Evolutionary conservation across 352 stramenopile species (phyloP).

Genomic region (Phytopythium oedochilum): DNA sequence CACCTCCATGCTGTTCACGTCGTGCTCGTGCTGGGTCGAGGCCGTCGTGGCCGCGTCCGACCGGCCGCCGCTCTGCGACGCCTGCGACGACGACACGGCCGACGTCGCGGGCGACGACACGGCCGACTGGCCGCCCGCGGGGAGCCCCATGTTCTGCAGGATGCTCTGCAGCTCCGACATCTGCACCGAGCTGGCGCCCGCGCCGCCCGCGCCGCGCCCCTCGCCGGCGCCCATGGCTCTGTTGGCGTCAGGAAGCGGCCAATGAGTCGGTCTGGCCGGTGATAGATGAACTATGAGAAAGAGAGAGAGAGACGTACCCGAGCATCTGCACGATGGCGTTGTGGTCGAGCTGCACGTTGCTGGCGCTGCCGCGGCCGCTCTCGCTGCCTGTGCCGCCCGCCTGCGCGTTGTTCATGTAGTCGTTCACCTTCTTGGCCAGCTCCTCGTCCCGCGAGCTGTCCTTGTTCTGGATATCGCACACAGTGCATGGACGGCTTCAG

Average conservation of each 20-base stretch:
- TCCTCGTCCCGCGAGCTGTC: slow-evolving; percentile 85
- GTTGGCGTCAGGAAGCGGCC: too few relatives aligned
- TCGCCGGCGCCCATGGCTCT: slow-evolving; percentile 75
- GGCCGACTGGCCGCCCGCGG: slow-evolving; percentile 49
- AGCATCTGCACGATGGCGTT: slow-evolving; percentile 92
- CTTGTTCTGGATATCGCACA: too few relatives aligned
- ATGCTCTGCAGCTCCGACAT: slow-evolving; percentile 88
- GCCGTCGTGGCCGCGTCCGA: slow-evolving; percentile 65
- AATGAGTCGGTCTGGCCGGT: too few relatives aligned
- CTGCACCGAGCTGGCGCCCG: slow-evolving; percentile 51
- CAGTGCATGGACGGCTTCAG: too few relatives aligned
- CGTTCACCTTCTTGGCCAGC: slow-evolving; percentile 83
- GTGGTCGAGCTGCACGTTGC: slow-evolving; percentile 83
- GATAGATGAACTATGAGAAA: not conserved
- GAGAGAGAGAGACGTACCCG: slow-evolving; percentile 24
- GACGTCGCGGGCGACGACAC: slow-evolving; percentile 72
- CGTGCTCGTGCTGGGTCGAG: slow-evolving; percentile 70
- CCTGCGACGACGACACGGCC: slow-evolving; percentile 70
- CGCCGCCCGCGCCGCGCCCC: slow-evolving; percentile 30
- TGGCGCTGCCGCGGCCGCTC: slow-evolving; percentile 20
- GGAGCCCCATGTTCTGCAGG: slow-evolving; percentile 85
- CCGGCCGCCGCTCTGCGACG: slow-evolving; percentile 61
- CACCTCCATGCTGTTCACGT: slow-evolving; percentile 76
- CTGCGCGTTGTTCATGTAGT: slow-evolving; percentile 85
- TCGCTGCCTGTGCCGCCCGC: slow-evolving; percentile 23